Base-by-base conservation (phyloP, 768 basidiomycete species). In the Tephrocybe rancida region DNA sequence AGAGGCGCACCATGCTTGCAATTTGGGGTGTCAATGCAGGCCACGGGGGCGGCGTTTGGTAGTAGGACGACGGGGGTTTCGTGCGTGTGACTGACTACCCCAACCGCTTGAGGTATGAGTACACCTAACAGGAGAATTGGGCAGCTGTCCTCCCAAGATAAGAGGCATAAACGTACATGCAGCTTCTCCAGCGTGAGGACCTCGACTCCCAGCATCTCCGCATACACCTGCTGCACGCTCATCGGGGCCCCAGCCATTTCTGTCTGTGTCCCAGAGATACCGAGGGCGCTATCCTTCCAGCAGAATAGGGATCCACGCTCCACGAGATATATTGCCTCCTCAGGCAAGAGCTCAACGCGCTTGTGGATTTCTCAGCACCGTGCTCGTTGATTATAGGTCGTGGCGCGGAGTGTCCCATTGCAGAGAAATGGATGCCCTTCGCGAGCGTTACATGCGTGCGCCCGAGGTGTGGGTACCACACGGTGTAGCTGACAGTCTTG, bases 301-400 rank as follows among this genome's bases (percentile, higher is more conserved):
- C 94, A 94, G 57, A 91, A 89, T 57, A 98, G 72, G 2, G 88
- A 80, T 0, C 97, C 96, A 38, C 95, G 76, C 70, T 98, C 97
- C 41, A 96, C 80, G 27, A 98, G 82, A 74, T 98, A 98, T 16
- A 99, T 78, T 0, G 92, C 85, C 73, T 99, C 97, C 72, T 99
- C 97, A 0, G 97, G 97, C 2, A 99, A 78, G 0, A 99, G 77
- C 64, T 98, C 94, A 16, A 92, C 73, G 24, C 86, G 74, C 67
- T 87, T 92, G 13, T 81, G 78, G 1, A 72, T 51, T 62, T 87
- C 37, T 69, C 60, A 24, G 62, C 54, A 16, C 67, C 67, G 22
- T 70, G 65, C 24, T 74, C 69, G 13, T 63, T 61, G 1, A 67
- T n/a, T 9, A 67, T 54, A 6, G 69, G 61, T 26, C 87, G 75